These are phyloP conservation scores for Lepidium didymum DNA, from an alignment of 345 rosid genomes.

Conservation along the genomic window DNA sequence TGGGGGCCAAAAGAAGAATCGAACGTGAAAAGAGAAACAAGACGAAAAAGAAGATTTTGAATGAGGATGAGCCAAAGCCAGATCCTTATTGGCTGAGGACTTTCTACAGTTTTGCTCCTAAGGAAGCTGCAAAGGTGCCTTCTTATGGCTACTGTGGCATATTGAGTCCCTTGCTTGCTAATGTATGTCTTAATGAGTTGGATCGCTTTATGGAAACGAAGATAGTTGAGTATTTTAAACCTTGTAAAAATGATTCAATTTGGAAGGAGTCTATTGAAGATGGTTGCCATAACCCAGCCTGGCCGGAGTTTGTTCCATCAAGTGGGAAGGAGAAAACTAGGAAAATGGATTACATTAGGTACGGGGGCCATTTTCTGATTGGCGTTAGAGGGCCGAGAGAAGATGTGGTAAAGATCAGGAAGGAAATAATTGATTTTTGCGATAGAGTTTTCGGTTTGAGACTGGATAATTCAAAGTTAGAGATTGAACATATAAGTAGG, in stretches of 20 bases:
- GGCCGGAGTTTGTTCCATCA: slow-evolving; percentile 98
- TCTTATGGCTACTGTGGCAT: slow-evolving; percentile 80
- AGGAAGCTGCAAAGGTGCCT: slow-evolving; percentile 86
- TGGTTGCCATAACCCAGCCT: slow-evolving; percentile 91
- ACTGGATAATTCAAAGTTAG: slow-evolving; percentile 66
- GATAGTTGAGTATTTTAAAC: slow-evolving; percentile 61
- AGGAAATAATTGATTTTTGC: slow-evolving; percentile 66
- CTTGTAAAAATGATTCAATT: slow-evolving; percentile 71
- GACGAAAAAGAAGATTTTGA: slow-evolving; percentile 70
- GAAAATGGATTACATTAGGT: slow-evolving; percentile 88
- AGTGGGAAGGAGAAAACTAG: slow-evolving; percentile 87
- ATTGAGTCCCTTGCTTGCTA: slow-evolving; percentile 86
- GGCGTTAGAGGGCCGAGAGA: slow-evolving; percentile 94
- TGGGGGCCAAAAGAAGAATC: slow-evolving; percentile 33
- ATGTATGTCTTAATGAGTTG: slow-evolving; percentile 75
- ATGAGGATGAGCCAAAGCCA: slow-evolving; percentile 81
- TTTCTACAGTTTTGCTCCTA: slow-evolving; percentile 77
- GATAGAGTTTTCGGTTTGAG: slow-evolving; percentile 50
- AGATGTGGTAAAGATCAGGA: slow-evolving; percentile 59
- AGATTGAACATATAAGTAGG: slow-evolving; percentile 79
- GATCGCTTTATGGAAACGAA: slow-evolving; percentile 74
- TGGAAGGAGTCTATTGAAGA: slow-evolving; percentile 83
- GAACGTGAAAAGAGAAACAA: slow-evolving; percentile 41
- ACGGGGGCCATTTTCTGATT: slow-evolving; percentile 83
- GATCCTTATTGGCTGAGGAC: slow-evolving; percentile 96